Conservation (phyloP, 176 grass and related monocot genomes). For the Avena insularis region DNA sequence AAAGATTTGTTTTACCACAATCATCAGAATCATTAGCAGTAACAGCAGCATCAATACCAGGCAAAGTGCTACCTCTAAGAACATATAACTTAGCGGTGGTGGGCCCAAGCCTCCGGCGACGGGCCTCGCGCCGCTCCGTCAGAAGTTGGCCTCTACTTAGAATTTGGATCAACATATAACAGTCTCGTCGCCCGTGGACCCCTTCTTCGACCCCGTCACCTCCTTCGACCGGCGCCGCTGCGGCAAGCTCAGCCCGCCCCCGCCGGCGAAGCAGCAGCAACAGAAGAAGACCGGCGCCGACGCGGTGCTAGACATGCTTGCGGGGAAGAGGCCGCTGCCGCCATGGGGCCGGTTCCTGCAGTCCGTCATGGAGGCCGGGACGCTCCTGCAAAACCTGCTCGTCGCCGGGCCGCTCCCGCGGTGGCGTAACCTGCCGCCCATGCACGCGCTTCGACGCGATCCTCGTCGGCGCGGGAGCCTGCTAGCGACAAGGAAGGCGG, state of each 20-base stretch:
- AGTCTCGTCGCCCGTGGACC: conserved; percentile 58
- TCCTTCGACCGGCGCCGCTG: conserved; percentile 51
- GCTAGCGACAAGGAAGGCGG: no score
- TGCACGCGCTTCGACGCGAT: conserved; percentile 35
- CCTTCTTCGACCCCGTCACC: conserved; percentile 79
- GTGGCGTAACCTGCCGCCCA: conserved; percentile 81
- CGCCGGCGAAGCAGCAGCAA: background rate
- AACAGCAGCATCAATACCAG: no score
- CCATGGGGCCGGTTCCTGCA: conserved; percentile 65
- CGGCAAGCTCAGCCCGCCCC: conserved; percentile 26
- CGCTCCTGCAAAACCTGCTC: conserved; percentile 80
- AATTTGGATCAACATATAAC: no score
- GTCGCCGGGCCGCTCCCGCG: conserved; percentile 75
- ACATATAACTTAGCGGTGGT: no score
- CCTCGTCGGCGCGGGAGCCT: background rate
- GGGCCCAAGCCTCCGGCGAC: no score
- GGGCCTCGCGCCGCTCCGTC: no score
- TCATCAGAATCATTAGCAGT: no score
- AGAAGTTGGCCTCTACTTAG: no score
- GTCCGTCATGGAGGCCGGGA: conserved; percentile 73
- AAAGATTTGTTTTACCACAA: no score
- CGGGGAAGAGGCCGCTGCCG: conserved; percentile 60
- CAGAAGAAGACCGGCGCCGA: conserved; percentile 9
- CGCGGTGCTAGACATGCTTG: conserved; percentile 57
- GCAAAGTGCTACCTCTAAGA: no score